A percentile compares a stretch with the other conserved stretches of the same genome.
These are phyloP conservation scores for Rhinocladiella similis DNA, from an alignment of 2,329 filamentous ascomycete genomes.

Conservation along the genomic window DNA sequence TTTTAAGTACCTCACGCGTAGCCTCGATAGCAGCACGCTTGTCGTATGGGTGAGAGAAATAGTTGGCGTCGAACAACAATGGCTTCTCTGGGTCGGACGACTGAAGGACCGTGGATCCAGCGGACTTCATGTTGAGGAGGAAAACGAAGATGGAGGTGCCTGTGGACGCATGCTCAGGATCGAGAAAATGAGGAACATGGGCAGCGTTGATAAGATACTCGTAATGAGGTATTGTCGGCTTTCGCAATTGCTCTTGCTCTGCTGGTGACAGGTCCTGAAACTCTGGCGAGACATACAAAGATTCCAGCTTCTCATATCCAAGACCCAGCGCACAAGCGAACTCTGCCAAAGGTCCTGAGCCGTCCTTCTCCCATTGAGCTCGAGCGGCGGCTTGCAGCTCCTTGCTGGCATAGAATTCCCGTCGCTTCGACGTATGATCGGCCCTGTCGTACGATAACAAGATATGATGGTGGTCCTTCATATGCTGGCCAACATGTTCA, in stretches of 20 bases:
- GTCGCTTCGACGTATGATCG: constrained; percentile 44
- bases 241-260: constrained; percentile 47
- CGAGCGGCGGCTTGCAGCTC: constrained; percentile 46
- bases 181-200: constrained; percentile 23
- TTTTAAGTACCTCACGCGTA: constrained; percentile 44
- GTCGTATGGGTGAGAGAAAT: constrained; percentile 57
- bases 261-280: constrained; percentile 51
- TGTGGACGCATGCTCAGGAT: constrained; percentile 26
- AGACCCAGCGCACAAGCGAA: constrained; percentile 33
- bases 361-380: constrained; percentile 50
- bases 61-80: constrained; percentile 55
- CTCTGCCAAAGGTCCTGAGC: constrained; percentile 38
- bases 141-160: constrained; percentile 49
- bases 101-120: constrained; percentile 54
- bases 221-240: constrained; percentile 57
- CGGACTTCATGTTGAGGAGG: constrained; percentile 55
- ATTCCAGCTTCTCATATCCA: constrained; percentile 46
- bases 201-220: constrained; percentile 46
- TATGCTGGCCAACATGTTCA: constrained; percentile 45
- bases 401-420: constrained; percentile 47
- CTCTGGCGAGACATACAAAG: constrained; percentile 45
- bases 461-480: constrained; percentile 45
- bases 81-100: constrained; percentile 54
- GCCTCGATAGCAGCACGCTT: constrained; percentile 51
- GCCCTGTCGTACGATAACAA: constrained; percentile 40